Conservation (phyloP, 2,329 filamentous ascomycete genomes). For the Achaetomium macrosporum region DNA sequence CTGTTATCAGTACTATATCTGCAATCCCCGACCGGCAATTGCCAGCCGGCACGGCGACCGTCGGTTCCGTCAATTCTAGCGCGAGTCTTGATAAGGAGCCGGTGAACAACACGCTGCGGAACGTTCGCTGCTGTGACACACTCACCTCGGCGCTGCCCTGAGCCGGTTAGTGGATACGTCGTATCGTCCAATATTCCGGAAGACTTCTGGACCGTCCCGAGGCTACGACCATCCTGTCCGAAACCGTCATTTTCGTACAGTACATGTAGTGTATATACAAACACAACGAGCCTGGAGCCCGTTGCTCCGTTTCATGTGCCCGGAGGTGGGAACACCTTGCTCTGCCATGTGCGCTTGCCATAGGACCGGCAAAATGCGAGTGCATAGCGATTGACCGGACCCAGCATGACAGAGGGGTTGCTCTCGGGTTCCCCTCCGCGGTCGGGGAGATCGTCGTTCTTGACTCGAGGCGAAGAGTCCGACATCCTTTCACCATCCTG, state of each 20-base stretch:
- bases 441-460: too few relatives aligned
- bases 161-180: background rate
- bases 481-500: conserved; percentile 8
- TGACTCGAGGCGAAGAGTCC: background rate
- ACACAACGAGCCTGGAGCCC: background rate
- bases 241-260: background rate
- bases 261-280: too few relatives aligned
- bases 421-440: background rate
- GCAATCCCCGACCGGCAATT: background rate
- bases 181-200: conserved; percentile 7
- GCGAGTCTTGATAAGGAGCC: conserved; percentile 6
- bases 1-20: conserved; percentile 8
- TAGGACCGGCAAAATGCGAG: conserved; percentile 30
- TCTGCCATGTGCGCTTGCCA: conserved; percentile 31
- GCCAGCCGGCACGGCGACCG: background rate
- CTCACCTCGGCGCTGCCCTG: conserved; percentile 6
- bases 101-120: background rate
- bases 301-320: conserved; percentile 18
- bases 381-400: conserved; percentile 9
- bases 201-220: conserved; percentile 7
- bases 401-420: conserved; percentile 3
- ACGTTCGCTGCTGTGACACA: conserved; percentile 1
- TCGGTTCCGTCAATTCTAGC: too few relatives aligned
- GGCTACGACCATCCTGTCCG: background rate
- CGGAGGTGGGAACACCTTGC: conserved; percentile 23